Base-by-base conservation (phyloP, 306 rosid genomes). In the Purshia tridentata region DNA sequence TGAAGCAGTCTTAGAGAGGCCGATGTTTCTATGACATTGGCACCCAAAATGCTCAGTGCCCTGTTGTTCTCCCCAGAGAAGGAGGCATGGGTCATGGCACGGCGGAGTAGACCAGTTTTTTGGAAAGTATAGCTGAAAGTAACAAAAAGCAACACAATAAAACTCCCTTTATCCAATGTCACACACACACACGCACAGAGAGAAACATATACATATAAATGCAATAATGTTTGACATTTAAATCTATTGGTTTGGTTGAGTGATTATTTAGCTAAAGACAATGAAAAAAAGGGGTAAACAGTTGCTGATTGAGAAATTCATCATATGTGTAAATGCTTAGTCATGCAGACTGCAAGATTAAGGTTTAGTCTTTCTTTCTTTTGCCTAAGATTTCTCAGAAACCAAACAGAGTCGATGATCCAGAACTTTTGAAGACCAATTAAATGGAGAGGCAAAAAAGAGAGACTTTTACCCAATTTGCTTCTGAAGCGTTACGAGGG, bases 51-150 rank as follows among this genome's bases (percentile, higher is more conserved):
- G 78, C 85, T 76, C 78, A 89, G 68, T 1, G 91, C 97, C 72
- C 61, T 85, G 83, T 86, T 89, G 87, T 89, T 91, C 70, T 91
- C 97, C 70, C 84, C 86, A 0, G 97, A 91, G 88, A 87, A 91
- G 4, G 97, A 91, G 54, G 90, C 80, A 47, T 91, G 97, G 1
- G 96, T 91, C 91, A 91, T 78, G 4, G 97, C 96, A 4, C 96
- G 90, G 49, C 91, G 87, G 11, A 91, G 97, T 62, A 89, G 83
- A 46, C 57, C 44, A 14, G 58, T 23, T 64, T 54, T 81, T 77
- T 75, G 64, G 82, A 89, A 91, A n/a, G 53, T 77, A 75, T 86
- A 84, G 29, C 96, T 89, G 80, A 56, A 63, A 16, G 57, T 4
- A 1, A 39, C n/a, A 11, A 9, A 56, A 60, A 69, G 23, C n/a